Base-by-base conservation (phyloP, 345 rosid species). In the Passiflora organensis region DNA sequence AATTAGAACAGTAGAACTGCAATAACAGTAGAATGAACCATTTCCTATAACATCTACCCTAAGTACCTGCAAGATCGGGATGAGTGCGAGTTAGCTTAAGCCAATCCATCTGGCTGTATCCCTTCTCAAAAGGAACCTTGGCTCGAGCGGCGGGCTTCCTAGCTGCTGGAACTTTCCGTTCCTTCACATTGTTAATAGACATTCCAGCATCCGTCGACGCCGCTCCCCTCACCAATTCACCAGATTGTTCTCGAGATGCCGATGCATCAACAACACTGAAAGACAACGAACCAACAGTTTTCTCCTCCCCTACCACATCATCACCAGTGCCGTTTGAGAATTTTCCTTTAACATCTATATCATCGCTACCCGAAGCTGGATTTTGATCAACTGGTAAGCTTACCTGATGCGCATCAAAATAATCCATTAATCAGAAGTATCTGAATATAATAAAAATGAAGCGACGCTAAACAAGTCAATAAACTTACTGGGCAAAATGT, bases 11-110 rank as follows among this genome's bases (percentile, higher is more conserved):
- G 28, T 28, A 2, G 18, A 18, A 2, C 9, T 37, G 13, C n/a
- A 32, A 6, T 6, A 43, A 18, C 41, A 21, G 0, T 23, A 9
- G 6, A 36, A 43, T n/a, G n/a, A n/a, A n/a, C n/a, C n/a, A n/a
- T n/a, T n/a, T n/a, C n/a, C n/a, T n/a, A n/a, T n/a, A n/a, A n/a
- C n/a, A n/a, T n/a, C n/a, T n/a, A n/a, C n/a, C n/a, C n/a, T n/a
- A n/a, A n/a, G n/a, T 69, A 93, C 99, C 97, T 57, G 99, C 97
- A 67, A 93, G 91, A 70, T 86, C 99, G 32, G 97, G 89, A 75
- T 85, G 91, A 1, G 86, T 84, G 51, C 67, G 72, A 64, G 85
- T 76, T 55, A 84, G 85, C 76, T 78, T 81, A 48, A 93, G 69
- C 97, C 97, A 87, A 53, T 93, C 96, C 89, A 85, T 84, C 50